A percentile compares a stretch with the other conserved stretches of the same genome.
Conservation (phyloP, 202 grass and related monocot genomes). For the Sporobolus alterniflorus region DNA sequence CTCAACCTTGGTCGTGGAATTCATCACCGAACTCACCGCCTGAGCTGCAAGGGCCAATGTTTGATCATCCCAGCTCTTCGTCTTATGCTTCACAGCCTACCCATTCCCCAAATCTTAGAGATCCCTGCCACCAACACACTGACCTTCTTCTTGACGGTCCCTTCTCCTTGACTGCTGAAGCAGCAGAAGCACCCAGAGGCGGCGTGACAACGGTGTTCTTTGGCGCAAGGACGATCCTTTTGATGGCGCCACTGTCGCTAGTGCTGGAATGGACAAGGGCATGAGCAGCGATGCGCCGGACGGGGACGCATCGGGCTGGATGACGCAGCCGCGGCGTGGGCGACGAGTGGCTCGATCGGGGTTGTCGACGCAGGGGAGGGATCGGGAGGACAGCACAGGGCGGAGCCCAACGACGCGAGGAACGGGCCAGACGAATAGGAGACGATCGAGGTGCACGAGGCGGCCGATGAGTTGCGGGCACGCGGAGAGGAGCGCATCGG, state of each 20-base stretch:
- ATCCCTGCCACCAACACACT: conserved; percentile 77
- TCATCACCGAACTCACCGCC: conserved; percentile 17
- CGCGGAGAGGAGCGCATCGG: conserved; percentile 71
- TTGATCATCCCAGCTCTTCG: conserved; percentile 89
- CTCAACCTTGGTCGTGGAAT: conserved; percentile 50
- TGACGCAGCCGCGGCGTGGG: conserved; percentile 66
- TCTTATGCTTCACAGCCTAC: conserved; percentile 48
- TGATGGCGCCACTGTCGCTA: neutral
- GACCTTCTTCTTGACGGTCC: conserved; percentile 59
- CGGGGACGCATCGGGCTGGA: conserved; percentile 54
- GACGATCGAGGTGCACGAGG: conserved; percentile 87
- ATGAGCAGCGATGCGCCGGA: conserved; percentile 49
- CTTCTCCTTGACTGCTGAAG: conserved; percentile 38
- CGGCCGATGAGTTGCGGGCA: conserved; percentile 78
- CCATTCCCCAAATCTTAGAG: conserved; percentile 64
- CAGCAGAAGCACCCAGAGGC: neutral
- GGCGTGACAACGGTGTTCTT: conserved; percentile 26
- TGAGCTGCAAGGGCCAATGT: conserved; percentile 21
- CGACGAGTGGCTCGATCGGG: conserved; percentile 75
- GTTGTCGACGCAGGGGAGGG: conserved; percentile 51
- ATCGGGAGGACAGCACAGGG: conserved; percentile 52
- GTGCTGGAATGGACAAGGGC: neutral
- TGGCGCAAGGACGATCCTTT: conserved; percentile 40
- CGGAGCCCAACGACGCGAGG: conserved; percentile 75
- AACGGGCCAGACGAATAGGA: conserved; percentile 68